phyloP scores from a whole-genome alignment of 2,329 filamentous ascomycete genomes.

The Akanthomyces lecanii region DNA sequence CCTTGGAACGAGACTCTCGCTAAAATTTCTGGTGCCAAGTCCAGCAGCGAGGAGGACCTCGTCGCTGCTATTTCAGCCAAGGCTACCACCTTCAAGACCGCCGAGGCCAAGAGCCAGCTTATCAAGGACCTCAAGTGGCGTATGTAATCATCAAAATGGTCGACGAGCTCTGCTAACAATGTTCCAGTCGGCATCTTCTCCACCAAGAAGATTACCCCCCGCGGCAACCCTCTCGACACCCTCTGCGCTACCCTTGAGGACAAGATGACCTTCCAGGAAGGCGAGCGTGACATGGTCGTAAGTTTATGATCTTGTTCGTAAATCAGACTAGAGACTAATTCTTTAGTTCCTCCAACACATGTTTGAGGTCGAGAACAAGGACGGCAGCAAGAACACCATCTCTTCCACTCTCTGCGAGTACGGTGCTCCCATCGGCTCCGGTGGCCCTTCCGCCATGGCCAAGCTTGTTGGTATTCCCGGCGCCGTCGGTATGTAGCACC shows the following conservation, averaged over 20 bases:
- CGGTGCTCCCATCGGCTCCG: conserved; percentile 69
- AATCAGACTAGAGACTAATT: conserved; percentile 28
- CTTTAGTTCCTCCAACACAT: conserved; percentile 59
- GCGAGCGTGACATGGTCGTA: conserved; percentile 79
- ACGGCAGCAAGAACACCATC: conserved; percentile 70
- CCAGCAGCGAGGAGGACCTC: conserved; percentile 65
- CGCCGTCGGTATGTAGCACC: conserved; percentile 28
- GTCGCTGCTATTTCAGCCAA: conserved; percentile 69
- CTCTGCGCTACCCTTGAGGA: conserved; percentile 82
- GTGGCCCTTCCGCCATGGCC: conserved; percentile 80
- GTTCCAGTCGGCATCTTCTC: conserved; percentile 57
- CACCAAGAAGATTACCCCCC: conserved; percentile 62
- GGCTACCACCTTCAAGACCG: conserved; percentile 57
- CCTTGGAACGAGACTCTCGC: conserved; percentile 83
- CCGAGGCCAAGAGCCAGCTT: conserved; percentile 57
- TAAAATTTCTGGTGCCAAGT: conserved; percentile 67
- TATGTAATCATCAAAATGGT: background rate
- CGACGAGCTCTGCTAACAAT: background rate
- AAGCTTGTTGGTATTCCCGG: conserved; percentile 71
- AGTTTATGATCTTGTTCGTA: conserved; percentile 22
- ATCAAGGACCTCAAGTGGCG: conserved; percentile 16
- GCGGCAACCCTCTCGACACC: conserved; percentile 82
- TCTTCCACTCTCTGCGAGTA: conserved; percentile 82
- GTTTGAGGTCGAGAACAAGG: conserved; percentile 79
- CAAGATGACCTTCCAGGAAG: conserved; percentile 84